Percentiles rank a stretch among this genome's conserved stretches.
Evolutionary conservation across 2,329 filamentous ascomycete species (phyloP).

Genomic region (Teratosphaeria nubilosa): DNA sequence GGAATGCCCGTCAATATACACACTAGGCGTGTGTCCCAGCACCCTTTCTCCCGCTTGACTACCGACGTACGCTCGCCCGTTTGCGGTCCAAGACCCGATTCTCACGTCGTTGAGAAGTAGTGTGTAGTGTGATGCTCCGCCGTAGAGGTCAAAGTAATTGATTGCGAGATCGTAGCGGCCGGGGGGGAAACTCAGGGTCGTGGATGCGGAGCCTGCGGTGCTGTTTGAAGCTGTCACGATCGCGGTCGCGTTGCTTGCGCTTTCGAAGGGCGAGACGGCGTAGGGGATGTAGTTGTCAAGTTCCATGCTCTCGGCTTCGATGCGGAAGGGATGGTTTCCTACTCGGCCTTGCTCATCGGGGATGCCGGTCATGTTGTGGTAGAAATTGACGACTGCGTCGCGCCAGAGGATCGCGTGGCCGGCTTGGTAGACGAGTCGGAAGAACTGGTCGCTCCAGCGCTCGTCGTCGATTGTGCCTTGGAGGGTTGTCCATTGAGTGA

Average conservation of each 20-base stretch:
- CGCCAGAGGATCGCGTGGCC: constrained; percentile 63
- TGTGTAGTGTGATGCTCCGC: constrained; percentile 48
- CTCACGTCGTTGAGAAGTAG: constrained; percentile 43
- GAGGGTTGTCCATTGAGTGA: constrained; percentile 44
- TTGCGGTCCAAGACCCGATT: constrained; percentile 44
- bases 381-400: constrained; percentile 56
- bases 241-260: constrained; percentile 45
- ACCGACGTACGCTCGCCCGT: constrained; percentile 34
- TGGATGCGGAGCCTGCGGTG: constrained; percentile 40
- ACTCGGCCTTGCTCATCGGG: constrained; percentile 48
- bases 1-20: constrained; percentile 54
- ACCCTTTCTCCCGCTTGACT: constrained; percentile 38
- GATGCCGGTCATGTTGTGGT: constrained; percentile 51
- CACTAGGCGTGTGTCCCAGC: constrained; percentile 49
- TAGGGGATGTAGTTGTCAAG: constrained; percentile 48
- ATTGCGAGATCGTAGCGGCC: constrained; percentile 55
- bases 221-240: constrained; percentile 47
- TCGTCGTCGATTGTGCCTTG: constrained; percentile 48
- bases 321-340: constrained; percentile 51
- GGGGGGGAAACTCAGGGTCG: constrained; percentile 37
- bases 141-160: constrained; percentile 55
- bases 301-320: constrained; percentile 58
- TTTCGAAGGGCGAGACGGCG: constrained; percentile 48
- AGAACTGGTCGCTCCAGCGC: constrained; percentile 49
- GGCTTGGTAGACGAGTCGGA: constrained; percentile 54